These are phyloP conservation scores for Spergularia bocconei DNA, from an alignment of 148 eudicot genomes.

Conservation along the genomic window DNA sequence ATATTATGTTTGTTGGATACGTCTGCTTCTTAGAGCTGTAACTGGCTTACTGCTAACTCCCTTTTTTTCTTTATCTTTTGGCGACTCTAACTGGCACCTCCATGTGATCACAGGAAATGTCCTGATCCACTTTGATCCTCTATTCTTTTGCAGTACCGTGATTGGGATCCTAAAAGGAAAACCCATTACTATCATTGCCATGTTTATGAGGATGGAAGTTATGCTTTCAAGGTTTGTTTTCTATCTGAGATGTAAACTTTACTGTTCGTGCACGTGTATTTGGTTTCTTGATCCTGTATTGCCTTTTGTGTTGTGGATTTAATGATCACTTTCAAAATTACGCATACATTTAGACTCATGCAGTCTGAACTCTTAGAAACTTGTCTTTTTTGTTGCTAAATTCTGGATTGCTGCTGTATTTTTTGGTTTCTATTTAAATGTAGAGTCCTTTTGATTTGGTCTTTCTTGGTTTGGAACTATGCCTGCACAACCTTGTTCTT, in stretches of 20 bases:
- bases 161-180: constrained; percentile 59
- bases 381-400: background rate
- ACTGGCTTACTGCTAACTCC: no score
- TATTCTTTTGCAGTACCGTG: constrained; percentile 21
- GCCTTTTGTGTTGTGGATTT: no score
- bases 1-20: no score
- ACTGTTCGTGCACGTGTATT: background rate
- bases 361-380: no score
- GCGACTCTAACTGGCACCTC: background rate
- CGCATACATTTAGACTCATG: no score
- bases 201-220: constrained; percentile 48
- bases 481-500: no score
- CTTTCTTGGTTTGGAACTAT: no score
- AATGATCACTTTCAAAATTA: no score
- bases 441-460: background rate
- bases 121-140: background rate
- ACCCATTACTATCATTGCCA: constrained; percentile 50
- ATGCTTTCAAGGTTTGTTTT: constrained; percentile 52
- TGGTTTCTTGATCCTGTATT: background rate
- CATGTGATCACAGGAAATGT: background rate
- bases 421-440: background rate
- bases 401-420: background rate
- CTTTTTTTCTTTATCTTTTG: no score
- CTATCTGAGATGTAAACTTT: background rate
- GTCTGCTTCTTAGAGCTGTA: no score